phyloP scores from a whole-genome alignment of 2,329 filamentous ascomycete species.

The Talaromyces sp. region DNA sequence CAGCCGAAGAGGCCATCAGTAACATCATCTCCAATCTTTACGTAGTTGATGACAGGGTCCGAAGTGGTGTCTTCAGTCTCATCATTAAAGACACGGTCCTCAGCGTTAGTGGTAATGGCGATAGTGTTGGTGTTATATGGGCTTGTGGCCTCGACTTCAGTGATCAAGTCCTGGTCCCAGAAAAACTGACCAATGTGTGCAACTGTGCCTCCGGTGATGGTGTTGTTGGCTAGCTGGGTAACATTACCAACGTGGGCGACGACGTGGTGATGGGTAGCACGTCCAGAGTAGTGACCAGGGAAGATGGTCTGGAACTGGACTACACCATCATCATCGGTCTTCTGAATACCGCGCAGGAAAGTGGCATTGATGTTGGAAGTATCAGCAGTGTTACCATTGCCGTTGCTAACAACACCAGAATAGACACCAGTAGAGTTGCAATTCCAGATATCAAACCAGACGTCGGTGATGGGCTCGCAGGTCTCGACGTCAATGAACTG shows the following conservation, averaged over 20 bases:
- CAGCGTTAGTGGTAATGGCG: background rate
- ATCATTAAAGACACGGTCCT: background rate
- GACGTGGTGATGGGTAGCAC: conserved; percentile 32
- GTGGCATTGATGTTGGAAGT: conserved; percentile 37
- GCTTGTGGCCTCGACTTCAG: conserved; percentile 44
- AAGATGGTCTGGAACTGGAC: conserved; percentile 29
- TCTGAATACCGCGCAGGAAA: conserved; percentile 44
- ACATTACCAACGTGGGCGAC: conserved; percentile 29
- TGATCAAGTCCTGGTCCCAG: conserved; percentile 56
- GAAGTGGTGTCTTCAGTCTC: background rate
- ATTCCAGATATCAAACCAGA: background rate
- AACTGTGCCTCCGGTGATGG: conserved; percentile 47
- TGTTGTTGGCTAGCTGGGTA: conserved; percentile 28
- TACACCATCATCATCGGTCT: conserved; percentile 38
- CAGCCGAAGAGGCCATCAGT: background rate
- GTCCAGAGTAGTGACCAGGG: conserved; percentile 45
- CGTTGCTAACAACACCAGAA: conserved; percentile 26
- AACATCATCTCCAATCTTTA: background rate
- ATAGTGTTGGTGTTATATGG: conserved; percentile 26
- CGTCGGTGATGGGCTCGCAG: conserved; percentile 26
- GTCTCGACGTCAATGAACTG: conserved; percentile 41
- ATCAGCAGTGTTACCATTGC: conserved; percentile 29
- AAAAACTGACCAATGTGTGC: conserved; percentile 62
- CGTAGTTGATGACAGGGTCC: background rate
- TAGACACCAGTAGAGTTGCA: conserved; percentile 18